Percentiles rank a stretch among this genome's conserved stretches.
phyloP scores from a whole-genome alignment of 2,329 filamentous ascomycete species.

The Penicillium sp. region DNA sequence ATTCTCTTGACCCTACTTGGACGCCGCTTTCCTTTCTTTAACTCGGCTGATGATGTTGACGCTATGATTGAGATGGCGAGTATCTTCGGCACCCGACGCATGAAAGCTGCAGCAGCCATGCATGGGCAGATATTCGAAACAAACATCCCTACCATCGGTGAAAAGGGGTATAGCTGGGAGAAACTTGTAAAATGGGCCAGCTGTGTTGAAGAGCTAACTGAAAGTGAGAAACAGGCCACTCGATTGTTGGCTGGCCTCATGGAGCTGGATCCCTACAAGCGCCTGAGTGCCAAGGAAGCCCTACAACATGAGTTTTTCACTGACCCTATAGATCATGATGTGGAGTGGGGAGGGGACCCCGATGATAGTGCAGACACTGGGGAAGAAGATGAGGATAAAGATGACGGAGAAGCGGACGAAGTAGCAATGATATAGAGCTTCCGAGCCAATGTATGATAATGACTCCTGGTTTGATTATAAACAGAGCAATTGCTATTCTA shows the following conservation, averaged over 20 bases:
- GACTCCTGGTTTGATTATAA: too few species aligned
- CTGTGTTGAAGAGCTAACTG: constrained; percentile 55
- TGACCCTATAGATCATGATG: constrained; percentile 34
- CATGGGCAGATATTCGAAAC: constrained; percentile 91
- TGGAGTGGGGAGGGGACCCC: constrained; percentile 33
- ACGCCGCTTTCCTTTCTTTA: constrained; percentile 93
- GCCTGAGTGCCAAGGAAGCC: constrained; percentile 38
- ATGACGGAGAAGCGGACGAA: too few species aligned
- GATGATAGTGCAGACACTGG: constrained; percentile 30
- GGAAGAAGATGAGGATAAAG: constrained; percentile 28
- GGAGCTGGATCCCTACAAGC: constrained; percentile 38
- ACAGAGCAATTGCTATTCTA: too few species aligned
- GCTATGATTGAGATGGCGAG: constrained; percentile 95
- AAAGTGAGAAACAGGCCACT: constrained; percentile 40
- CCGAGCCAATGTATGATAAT: too few species aligned
- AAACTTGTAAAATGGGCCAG: constrained; percentile 96
- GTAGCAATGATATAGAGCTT: constrained; percentile 34
- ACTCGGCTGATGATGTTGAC: constrained; percentile 94
- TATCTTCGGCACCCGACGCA: constrained; percentile 77
- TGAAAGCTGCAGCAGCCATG: constrained; percentile 73
- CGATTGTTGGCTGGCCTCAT: constrained; percentile 36
- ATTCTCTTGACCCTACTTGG: constrained; percentile 91
- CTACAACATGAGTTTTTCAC: constrained; percentile 41
- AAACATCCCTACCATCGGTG: constrained; percentile 80
- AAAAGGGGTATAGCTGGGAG: constrained; percentile 75